phyloP scores from a whole-genome alignment of 2,329 filamentous ascomycete species.

The Zasmidium angulare region DNA sequence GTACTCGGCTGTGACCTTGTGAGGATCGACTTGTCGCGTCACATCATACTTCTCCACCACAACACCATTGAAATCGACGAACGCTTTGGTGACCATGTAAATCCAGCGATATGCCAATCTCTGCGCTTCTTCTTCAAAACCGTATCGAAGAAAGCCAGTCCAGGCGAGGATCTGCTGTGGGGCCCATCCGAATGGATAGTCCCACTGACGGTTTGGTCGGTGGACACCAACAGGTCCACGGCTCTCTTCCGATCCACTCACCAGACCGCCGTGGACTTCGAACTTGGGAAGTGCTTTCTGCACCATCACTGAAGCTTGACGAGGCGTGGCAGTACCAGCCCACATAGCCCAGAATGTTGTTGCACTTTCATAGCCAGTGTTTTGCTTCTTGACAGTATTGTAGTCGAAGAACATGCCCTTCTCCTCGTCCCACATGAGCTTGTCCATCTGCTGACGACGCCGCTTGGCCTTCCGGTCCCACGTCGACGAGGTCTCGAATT shows the following conservation, averaged over 20 bases:
- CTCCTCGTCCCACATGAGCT: slow-evolving; percentile 88
- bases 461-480: slow-evolving; percentile 90
- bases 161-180: slow-evolving; percentile 98
- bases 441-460: slow-evolving; percentile 83
- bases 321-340: slow-evolving; percentile 83
- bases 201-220: slow-evolving; percentile 94
- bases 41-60: slow-evolving; percentile 99
- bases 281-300: slow-evolving; percentile 79
- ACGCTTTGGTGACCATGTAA: slow-evolving; percentile 97
- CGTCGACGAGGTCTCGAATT: slow-evolving; percentile 75
- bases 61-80: slow-evolving; percentile 97
- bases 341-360: slow-evolving; percentile 98
- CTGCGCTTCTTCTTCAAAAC: slow-evolving; percentile 86
- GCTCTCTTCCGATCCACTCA: slow-evolving; percentile 86
- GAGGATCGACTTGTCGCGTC: slow-evolving; percentile 82
- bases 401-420: slow-evolving; percentile 99
- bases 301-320: slow-evolving; percentile 82
- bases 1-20: slow-evolving; percentile 94
- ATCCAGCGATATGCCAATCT: slow-evolving; percentile 93
- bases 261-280: slow-evolving; percentile 81
- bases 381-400: slow-evolving; percentile 77
- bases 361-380: slow-evolving; percentile 81
- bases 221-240: slow-evolving; percentile 76
- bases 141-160: slow-evolving; percentile 88
- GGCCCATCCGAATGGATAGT: slow-evolving; percentile 97